Base-by-base conservation (phyloP, 805 yeast genomes). In the Candida takata region DNA sequence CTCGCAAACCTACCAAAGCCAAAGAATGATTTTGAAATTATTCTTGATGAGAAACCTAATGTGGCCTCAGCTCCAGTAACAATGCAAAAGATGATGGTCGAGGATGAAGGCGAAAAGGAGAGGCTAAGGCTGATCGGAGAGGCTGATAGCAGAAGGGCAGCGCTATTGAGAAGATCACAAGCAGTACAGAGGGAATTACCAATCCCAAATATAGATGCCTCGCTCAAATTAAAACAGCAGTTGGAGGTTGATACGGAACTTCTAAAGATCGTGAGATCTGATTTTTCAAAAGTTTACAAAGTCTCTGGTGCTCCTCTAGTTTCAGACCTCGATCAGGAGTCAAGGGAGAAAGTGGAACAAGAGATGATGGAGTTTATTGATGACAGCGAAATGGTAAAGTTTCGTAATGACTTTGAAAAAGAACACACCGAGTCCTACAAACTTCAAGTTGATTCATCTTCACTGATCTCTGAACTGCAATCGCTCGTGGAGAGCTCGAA, bases 1-100 rank as follows among this genome's bases (percentile, higher is more conserved):
- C 59, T 69, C 26, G 52, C 53, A 2, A 31, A 41, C 2, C 44
- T 68, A 15, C 71, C 74, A 2, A 37, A 47, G n/a, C 71, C 74
- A 1, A 58, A 57, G 40, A 70, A 72, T 41, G 73, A 70, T 33
- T 70, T 66, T 42, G 74, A 70, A 37, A 53, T 70, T 8, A 45
- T 54, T 1, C 41, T 57, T 4, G 65, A 58, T 5, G 65, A 59
- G 4, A 59, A 50, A 11, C 55, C 52, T 14, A 34, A 37, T 14
- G 16, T 5, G 8, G 6, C 28, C 6, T 15, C 19, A 16, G 26
- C 29, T 26, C 18, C 36, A 20, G 13, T 25, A 4, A 29, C 23
- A 8, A 3, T n/a, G 5, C 17, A 34, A 13, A 13, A 24, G 10
- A 13, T 7, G 0, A 21, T 38, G 7, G 31, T 24, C 2, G 43